phyloP scores from a whole-genome alignment of 352 stramenopile species.

The Globisporangium viniferum region DNA sequence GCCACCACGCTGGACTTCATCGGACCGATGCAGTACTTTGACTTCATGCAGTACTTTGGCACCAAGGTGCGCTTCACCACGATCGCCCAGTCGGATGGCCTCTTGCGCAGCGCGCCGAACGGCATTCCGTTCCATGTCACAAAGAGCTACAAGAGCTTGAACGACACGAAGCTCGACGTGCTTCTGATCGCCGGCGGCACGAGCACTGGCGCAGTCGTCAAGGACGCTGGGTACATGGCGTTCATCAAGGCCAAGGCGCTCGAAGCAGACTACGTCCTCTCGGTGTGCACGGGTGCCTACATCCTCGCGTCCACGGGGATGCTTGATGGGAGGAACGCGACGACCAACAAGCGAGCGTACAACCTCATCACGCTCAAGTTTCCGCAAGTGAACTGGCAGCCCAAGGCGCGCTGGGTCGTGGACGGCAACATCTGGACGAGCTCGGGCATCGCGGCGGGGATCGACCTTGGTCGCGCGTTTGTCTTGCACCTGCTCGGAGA shows the following conservation, averaged over 20 bases:
- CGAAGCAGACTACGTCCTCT: slow-evolving; percentile 3
- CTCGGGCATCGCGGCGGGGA: slow-evolving; percentile 19
- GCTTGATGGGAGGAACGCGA: slow-evolving; percentile 16
- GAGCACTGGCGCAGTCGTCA: neutral
- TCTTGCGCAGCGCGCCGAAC: neutral
- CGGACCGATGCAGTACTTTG: neutral
- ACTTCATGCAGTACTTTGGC: neutral
- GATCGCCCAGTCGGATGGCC: neutral
- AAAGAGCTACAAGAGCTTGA: neutral
- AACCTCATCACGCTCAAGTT: neutral
- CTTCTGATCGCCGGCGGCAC: neutral
- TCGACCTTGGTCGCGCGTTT: slow-evolving; percentile 62
- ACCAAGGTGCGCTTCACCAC: neutral
- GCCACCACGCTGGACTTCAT: neutral
- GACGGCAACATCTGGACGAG: too few relatives aligned
- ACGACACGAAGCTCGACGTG: neutral
- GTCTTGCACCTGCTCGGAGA: slow-evolving; percentile 27
- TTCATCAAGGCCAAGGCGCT: neutral
- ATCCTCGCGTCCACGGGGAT: slow-evolving; percentile 13
- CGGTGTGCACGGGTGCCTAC: slow-evolving; percentile 12
- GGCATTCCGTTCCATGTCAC: neutral
- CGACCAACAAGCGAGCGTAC: slow-evolving; percentile 18
- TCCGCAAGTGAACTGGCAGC: slow-evolving; percentile 14
- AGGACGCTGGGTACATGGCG: neutral
- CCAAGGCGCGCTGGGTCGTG: neutral